A percentile compares a stretch with the other conserved stretches of the same genome.
Conservation (phyloP, 768 basidiomycete species). For the Scleroderma citrinum region DNA sequence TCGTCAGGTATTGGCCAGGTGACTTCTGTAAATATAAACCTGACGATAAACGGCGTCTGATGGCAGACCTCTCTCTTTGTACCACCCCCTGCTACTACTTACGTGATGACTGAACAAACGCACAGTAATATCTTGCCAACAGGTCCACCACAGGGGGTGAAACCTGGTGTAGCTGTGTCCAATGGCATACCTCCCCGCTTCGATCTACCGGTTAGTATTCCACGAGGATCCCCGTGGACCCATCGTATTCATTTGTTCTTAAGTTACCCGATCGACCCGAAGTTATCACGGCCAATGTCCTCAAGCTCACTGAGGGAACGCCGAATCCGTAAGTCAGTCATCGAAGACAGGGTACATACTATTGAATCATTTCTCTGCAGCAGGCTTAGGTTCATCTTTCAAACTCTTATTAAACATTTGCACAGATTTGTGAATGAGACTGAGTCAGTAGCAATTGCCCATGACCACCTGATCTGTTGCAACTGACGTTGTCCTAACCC, state of each 20-base stretch:
- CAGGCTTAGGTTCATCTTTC: conserved; percentile 42
- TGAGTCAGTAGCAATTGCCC: conserved; percentile 30
- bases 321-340: conserved; percentile 33
- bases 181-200: conserved; percentile 35
- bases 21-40: too few relatives aligned
- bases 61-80: too few relatives aligned
- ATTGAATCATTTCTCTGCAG: conserved; percentile 13
- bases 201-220: conserved; percentile 34
- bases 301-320: conserved; percentile 33
- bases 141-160: too few relatives aligned
- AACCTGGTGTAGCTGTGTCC: too few relatives aligned
- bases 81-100: too few relatives aligned
- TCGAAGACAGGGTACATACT: not conserved
- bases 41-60: too few relatives aligned
- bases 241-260: not conserved
- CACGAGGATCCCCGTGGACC: not conserved
- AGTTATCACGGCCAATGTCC: conserved; percentile 43
- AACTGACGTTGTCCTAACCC: not conserved
- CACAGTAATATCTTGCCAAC: too few relatives aligned
- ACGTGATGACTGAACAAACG: too few relatives aligned
- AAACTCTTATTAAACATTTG: conserved; percentile 56
- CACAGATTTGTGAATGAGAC: conserved; percentile 74
- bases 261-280: conserved; percentile 47
- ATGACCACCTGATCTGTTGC: not conserved
- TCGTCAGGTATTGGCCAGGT: too few relatives aligned